Evolutionary conservation across 2,329 filamentous ascomycete genomes (phyloP).

Genomic region (Rugonectria rugulosa): DNA sequence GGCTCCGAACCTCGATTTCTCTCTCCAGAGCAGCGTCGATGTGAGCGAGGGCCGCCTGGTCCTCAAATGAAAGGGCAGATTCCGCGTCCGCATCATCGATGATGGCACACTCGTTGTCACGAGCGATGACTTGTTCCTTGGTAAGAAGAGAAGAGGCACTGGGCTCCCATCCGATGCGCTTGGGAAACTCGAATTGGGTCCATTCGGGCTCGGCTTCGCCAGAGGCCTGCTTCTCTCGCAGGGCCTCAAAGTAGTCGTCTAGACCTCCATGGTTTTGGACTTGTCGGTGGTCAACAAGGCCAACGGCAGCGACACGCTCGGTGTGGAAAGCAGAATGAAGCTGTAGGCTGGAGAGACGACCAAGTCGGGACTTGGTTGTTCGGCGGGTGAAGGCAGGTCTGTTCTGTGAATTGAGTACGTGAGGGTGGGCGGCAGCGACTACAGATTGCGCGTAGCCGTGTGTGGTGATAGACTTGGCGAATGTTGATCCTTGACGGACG

Average conservation of each 20-base stretch:
- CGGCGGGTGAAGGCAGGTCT: conserved; percentile 68
- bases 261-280: conserved; percentile 69
- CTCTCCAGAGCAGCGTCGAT: conserved; percentile 85
- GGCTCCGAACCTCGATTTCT: conserved; percentile 69
- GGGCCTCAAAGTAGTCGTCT: conserved; percentile 91
- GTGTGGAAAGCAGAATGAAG: conserved; percentile 81
- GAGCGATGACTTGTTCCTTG: conserved; percentile 61
- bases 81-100: conserved; percentile 47
- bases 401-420: conserved; percentile 78
- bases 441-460: conserved; percentile 98
- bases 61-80: conserved; percentile 53
- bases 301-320: conserved; percentile 57
- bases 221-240: conserved; percentile 77
- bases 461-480: conserved; percentile 90
- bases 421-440: conserved; percentile 87
- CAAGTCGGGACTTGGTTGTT: conserved; percentile 59
- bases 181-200: conserved; percentile 89
- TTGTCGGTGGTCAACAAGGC: conserved; percentile 62
- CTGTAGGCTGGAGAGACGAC: conserved; percentile 63
- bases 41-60: conserved; percentile 73
- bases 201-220: conserved; percentile 79
- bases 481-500: conserved; percentile 90
- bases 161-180: conserved; percentile 88
- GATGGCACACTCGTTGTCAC: conserved; percentile 44
- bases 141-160: conserved; percentile 63